Conservation (phyloP, 495 filamentous ascomycete genomes). For the Cenococcum geophilum region DNA sequence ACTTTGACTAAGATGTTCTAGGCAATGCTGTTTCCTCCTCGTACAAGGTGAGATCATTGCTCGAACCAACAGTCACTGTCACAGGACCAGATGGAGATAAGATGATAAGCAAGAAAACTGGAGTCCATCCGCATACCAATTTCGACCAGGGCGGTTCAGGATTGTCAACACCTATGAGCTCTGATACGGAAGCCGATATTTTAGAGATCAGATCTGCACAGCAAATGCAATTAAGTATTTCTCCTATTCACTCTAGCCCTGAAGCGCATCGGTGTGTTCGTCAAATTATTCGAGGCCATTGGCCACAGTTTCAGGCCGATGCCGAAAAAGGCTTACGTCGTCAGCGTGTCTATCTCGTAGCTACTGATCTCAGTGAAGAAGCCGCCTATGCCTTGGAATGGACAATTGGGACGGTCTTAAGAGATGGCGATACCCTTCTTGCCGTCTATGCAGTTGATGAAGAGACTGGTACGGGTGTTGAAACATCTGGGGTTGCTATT, state of each 20-base stretch:
- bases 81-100: constrained; percentile 57
- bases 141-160: constrained; percentile 67
- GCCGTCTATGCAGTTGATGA: constrained; percentile 89
- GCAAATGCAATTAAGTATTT: constrained; percentile 70
- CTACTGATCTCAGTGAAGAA: constrained; percentile 88
- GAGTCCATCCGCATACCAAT: constrained; percentile 74
- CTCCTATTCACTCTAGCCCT: constrained; percentile 68
- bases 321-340: constrained; percentile 66
- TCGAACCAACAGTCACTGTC: constrained; percentile 57
- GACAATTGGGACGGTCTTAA: constrained; percentile 92
- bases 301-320: constrained; percentile 61
- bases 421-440: constrained; percentile 89
- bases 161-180: constrained; percentile 69
- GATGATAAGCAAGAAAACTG: constrained; percentile 50
- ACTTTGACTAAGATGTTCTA: constrained; percentile 32
- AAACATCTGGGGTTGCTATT: constrained; percentile 44
- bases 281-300: constrained; percentile 85
- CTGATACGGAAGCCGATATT: constrained; percentile 79
- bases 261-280: constrained; percentile 72
- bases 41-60: constrained; percentile 51
- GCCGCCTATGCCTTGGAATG: constrained; percentile 92
- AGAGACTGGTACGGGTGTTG: constrained; percentile 55
- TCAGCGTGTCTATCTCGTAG: constrained; percentile 82
- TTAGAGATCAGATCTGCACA: constrained; percentile 81
- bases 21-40: constrained; percentile 37